Percentiles rank a stretch among this genome's conserved stretches.
These are phyloP conservation scores for Musa acuminata DNA, from an alignment of 176 grass and related monocot genomes.

Conservation along the genomic window DNA sequence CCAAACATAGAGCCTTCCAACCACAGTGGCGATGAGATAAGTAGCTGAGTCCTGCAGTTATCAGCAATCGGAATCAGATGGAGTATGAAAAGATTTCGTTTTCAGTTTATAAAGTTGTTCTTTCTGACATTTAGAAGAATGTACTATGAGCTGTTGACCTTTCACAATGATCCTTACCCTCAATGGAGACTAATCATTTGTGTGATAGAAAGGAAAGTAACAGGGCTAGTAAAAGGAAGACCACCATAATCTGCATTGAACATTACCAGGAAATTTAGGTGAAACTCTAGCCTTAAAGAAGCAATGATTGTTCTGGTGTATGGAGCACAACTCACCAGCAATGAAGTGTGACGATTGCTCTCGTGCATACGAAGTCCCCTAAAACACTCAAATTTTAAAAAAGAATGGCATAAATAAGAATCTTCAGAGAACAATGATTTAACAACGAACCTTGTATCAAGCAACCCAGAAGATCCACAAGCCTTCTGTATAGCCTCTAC, in stretches of 20 bases:
- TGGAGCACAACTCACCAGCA: conserved; percentile 6
- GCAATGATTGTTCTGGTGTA: neutral
- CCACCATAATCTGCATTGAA: conserved; percentile 9
- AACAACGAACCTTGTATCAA: conserved; percentile 56
- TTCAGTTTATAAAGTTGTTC: too few relatives aligned
- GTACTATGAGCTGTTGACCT: too few relatives aligned
- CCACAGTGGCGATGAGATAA: too few relatives aligned
- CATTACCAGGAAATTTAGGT: neutral
- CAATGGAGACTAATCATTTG: neutral
- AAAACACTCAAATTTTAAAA: neutral
- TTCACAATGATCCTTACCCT: neutral
- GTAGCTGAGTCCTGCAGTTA: too few relatives aligned
- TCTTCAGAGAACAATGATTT: neutral
- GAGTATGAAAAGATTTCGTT: too few relatives aligned
- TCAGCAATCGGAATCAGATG: too few relatives aligned
- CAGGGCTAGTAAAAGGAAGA: neutral
- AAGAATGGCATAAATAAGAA: neutral
- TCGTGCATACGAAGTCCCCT: neutral
- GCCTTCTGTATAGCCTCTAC: conserved; percentile 54
- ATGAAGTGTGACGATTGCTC: neutral
- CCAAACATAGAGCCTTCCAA: too few relatives aligned
- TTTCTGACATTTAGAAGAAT: too few relatives aligned
- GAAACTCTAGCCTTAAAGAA: neutral
- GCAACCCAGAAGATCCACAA: conserved; percentile 52
- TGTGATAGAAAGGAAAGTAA: neutral